A percentile compares a stretch with the other conserved stretches of the same genome.
Evolutionary conservation across 306 rosid species (phyloP).

Genomic region (Lathyrus tuberosus): DNA sequence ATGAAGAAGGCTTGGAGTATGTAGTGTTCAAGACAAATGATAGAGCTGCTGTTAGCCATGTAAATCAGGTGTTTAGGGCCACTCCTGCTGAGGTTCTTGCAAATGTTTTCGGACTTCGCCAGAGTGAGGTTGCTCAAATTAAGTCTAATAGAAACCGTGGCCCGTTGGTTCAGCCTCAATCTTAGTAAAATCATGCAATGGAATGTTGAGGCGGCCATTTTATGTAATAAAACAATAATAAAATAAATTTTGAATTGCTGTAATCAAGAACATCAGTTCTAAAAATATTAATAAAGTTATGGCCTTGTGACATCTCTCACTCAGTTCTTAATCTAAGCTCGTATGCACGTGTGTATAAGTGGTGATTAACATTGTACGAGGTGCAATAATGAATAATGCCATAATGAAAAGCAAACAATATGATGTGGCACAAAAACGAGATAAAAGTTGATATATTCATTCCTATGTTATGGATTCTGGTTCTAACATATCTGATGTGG

Average conservation of each 20-base stretch:
- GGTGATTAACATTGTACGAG: no score
- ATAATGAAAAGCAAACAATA: no score
- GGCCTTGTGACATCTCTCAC: neutral
- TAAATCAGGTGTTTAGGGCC: conserved; percentile 43
- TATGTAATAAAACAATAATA: neutral
- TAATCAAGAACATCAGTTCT: neutral
- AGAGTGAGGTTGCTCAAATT: conserved; percentile 36
- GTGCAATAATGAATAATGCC: no score
- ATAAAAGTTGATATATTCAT: no score
- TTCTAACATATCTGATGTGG: no score
- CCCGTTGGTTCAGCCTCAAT: conserved; percentile 23
- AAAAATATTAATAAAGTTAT: neutral
- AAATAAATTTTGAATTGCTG: conserved; percentile 21
- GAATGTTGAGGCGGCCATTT: neutral
- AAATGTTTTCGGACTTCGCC: conserved; percentile 47
- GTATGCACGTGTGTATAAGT: neutral
- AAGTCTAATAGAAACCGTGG: conserved; percentile 49
- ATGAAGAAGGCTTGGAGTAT: conserved; percentile 57
- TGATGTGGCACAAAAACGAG: no score
- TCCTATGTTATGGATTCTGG: no score
- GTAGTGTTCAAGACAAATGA: conserved; percentile 65
- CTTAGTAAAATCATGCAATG: neutral
- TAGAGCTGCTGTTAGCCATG: conserved; percentile 45
- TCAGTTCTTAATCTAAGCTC: neutral
- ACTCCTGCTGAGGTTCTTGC: conserved; percentile 52